Evolutionary conservation across 2,329 filamentous ascomycete genomes (phyloP).

Genomic region (Tolypocladium tundrense): DNA sequence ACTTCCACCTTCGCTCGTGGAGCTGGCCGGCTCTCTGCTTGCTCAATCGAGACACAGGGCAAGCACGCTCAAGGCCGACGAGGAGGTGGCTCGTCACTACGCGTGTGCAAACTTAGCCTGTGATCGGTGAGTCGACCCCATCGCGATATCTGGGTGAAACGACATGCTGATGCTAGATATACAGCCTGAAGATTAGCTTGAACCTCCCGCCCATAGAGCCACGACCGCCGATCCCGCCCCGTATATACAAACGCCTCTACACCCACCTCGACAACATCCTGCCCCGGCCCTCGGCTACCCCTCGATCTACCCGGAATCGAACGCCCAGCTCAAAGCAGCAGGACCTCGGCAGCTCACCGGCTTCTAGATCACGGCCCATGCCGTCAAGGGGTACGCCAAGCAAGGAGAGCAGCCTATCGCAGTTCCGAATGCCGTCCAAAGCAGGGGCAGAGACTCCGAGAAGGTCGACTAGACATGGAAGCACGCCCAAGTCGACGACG

Average conservation of each 20-base stretch:
- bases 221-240: conserved; percentile 66
- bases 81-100: conserved; percentile 78
- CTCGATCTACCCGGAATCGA: conserved; percentile 18
- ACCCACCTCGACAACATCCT: conserved; percentile 68
- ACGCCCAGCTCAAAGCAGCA: conserved; percentile 23
- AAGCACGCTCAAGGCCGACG: conserved; percentile 68
- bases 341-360: conserved; percentile 13
- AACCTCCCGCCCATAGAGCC: conserved; percentile 69
- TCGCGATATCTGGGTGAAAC: not conserved
- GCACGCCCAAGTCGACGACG: conserved; percentile 16
- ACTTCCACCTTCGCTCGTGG: conserved; percentile 58
- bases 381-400: conserved; percentile 34
- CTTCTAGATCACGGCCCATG: conserved; percentile 18
- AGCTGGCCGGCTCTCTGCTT: conserved; percentile 62
- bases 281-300: conserved; percentile 27
- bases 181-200: conserved; percentile 62
- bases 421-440: conserved; percentile 27
- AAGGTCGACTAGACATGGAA: conserved; percentile 27
- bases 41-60: conserved; percentile 73
- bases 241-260: conserved; percentile 77
- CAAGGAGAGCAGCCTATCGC: conserved; percentile 33
- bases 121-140: conserved; percentile 48
- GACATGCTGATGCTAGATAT: not conserved
- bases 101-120: conserved; percentile 86
- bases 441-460: conserved; percentile 24